Evolutionary conservation across 371 early-diverging fungal genomes (phyloP).

Genomic region (Apophysomyces sp.): DNA sequence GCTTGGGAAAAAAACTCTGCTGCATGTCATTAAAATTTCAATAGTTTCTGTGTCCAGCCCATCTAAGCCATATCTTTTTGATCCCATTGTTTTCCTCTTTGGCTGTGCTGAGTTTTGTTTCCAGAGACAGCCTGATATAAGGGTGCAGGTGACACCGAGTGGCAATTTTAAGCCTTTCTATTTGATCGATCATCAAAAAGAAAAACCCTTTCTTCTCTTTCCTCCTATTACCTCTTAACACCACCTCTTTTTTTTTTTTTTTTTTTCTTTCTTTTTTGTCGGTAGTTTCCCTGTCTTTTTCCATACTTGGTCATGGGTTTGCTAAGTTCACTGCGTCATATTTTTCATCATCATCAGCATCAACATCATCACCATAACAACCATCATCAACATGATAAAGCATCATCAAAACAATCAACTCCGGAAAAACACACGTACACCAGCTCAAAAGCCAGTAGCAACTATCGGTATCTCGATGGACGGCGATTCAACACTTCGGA

Average conservation of each 20-base stretch:
- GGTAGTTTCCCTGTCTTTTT: background rate
- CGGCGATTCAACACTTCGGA: conserved; percentile 47
- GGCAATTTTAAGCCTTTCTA: background rate
- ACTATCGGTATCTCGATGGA: conserved; percentile 36
- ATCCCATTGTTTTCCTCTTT: background rate
- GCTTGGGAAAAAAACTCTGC: background rate
- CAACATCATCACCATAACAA: background rate
- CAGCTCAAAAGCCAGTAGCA: background rate
- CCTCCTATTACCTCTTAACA: no score
- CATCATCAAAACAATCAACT: background rate
- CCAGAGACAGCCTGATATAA: background rate
- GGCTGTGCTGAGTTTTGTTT: background rate
- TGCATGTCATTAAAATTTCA: conserved; percentile 1
- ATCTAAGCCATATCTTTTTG: background rate
- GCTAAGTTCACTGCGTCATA: background rate
- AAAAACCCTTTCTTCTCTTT: no score
- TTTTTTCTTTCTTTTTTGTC: background rate
- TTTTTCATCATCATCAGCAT: background rate
- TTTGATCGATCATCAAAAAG: conserved; percentile 1
- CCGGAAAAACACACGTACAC: background rate
- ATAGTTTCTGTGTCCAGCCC: background rate
- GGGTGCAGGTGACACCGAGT: background rate
- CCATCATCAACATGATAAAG: background rate
- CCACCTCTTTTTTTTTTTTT: background rate
- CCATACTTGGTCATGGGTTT: background rate